Evolutionary conservation across 306 rosid species (phyloP).

Genomic region (Cucurbita argyrosperma): DNA sequence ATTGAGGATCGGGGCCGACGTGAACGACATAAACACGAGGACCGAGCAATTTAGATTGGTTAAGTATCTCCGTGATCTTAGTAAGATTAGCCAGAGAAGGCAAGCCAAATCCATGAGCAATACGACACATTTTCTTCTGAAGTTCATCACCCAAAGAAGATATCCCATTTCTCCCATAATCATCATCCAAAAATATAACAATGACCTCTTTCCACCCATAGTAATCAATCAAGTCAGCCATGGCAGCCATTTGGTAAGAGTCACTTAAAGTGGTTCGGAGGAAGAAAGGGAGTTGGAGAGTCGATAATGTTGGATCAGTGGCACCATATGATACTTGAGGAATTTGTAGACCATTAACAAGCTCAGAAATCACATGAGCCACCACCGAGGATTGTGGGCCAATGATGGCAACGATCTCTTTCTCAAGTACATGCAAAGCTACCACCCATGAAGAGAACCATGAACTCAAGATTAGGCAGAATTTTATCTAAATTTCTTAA

Average conservation of each 20-base stretch:
- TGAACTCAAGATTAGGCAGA: constrained; percentile 5
- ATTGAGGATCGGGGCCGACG: constrained; percentile 42
- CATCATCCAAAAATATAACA: constrained; percentile 55
- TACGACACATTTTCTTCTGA: constrained; percentile 27
- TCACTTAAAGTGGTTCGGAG: constrained; percentile 56
- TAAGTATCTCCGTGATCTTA: constrained; percentile 40
- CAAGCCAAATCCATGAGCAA: constrained; percentile 42
- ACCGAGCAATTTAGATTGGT: constrained; percentile 43
- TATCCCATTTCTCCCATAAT: constrained; percentile 84
- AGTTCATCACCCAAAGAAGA: constrained; percentile 57
- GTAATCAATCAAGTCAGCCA: constrained; percentile 54
- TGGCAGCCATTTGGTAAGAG: constrained; percentile 63
- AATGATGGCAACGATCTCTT: constrained; percentile 47
- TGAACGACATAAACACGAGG: constrained; percentile 83
- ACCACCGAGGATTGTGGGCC: constrained; percentile 83
- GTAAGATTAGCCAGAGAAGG: constrained; percentile 27
- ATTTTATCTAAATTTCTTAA: not conserved
- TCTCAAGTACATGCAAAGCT: constrained; percentile 73
- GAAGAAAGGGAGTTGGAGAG: constrained; percentile 78
- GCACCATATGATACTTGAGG: constrained; percentile 87
- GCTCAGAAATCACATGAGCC: constrained; percentile 65
- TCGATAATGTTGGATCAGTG: constrained; percentile 75
- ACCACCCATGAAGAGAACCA: constrained; percentile 3
- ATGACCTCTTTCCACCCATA: constrained; percentile 77
- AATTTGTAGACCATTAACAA: constrained; percentile 64